Evolutionary conservation across 768 basidiomycete genomes (phyloP), one percentile per base, ranked within the genome.

Genomic region (Podaxis sp.): DNA sequence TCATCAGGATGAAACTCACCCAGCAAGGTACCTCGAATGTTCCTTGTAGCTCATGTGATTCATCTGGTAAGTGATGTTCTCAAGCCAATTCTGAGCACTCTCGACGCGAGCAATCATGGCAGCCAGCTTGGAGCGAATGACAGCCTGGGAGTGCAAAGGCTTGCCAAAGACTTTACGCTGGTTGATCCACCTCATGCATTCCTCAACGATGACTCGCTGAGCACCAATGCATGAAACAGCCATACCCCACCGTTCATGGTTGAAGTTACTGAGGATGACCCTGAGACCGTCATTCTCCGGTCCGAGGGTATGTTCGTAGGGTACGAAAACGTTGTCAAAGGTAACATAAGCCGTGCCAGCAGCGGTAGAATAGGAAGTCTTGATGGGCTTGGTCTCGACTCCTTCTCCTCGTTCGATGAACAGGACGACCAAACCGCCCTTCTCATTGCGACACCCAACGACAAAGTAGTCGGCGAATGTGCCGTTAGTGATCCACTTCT

Each of bases 91-190:
- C 69, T 95, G 94, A 9, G 84, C 84, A 27, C 87, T 84, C 72
- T 96, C 94, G 33, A 88, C 80, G 40, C 91, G 87, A 4, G 88
- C 82, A 59, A 93, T 91, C 91, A 98, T 98, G 8, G 70, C 79
- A 4, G 94, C 94, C 55, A 98, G 75, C 79, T 96, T 96, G 54
- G 85, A 76, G 17, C 96, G 87, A 68, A 98, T 91, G 64, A 98
- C 91, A 1, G 95, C 85, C 70, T 94, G 91, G 2, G 89, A 84
- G 65, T 85, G 83, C 46, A 96, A 77, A 2, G 90, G 93, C 74
- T 91, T 95, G 55, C 95, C 96, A 68, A 96, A 96, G 8, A 93
- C 95, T 69, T 93, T 89, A 38, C 92, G 83, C 70, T 94, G 90
- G 62, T 80, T 82, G 0, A 85, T 82, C 92, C 93, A 80, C 84